Conservation (phyloP, 164 flowering plant genomes). For the Chimonanthus praecox region DNA sequence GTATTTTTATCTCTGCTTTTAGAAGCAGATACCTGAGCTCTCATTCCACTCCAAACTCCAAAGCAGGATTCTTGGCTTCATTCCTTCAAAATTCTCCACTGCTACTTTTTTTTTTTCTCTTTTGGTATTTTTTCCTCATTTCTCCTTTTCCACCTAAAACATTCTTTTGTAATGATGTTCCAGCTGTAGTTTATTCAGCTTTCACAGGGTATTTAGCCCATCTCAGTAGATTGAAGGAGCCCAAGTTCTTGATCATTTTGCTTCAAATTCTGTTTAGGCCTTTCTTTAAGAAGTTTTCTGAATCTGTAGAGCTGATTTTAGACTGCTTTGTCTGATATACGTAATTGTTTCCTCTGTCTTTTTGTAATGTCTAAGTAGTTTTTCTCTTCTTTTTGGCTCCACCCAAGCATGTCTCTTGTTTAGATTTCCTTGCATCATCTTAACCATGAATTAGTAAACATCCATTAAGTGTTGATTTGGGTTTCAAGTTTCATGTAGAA, state of each 20-base stretch:
- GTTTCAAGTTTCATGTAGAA: constrained; percentile 3
- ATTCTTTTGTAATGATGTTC: not conserved
- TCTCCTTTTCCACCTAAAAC: not conserved
- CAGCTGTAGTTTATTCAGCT: not conserved
- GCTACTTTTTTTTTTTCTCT: not conserved
- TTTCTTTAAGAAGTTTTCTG: not conserved
- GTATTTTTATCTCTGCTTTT: no score
- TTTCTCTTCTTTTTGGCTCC: not conserved
- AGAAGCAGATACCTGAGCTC: not conserved
- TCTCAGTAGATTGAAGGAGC: not conserved
- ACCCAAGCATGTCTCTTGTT: not conserved
- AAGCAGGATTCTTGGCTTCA: not conserved
- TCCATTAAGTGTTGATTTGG: not conserved
- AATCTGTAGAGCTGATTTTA: not conserved
- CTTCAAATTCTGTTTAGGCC: not conserved
- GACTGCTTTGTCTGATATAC: not conserved
- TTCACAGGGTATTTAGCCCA: not conserved
- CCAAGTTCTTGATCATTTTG: no score
- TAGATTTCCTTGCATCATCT: not conserved
- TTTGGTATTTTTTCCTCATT: not conserved
- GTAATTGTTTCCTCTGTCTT: not conserved
- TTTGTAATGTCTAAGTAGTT: not conserved
- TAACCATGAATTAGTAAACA: not conserved
- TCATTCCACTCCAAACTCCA: not conserved
- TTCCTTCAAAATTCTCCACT: not conserved